Evolutionary conservation across 106 monocot species (phyloP).

Genomic region (Dactylorhiza incarnata): DNA sequence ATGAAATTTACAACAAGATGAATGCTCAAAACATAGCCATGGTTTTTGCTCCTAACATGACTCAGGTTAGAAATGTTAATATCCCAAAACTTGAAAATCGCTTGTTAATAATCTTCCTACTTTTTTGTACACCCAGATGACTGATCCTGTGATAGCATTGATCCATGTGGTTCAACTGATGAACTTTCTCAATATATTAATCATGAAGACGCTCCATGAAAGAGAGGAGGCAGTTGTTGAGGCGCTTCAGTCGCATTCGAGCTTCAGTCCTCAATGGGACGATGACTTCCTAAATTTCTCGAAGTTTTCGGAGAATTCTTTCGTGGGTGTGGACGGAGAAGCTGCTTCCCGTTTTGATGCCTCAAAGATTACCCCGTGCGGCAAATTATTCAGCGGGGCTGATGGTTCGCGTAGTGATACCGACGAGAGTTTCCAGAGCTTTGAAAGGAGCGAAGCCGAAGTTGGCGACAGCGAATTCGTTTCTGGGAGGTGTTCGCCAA

Average conservation of each 20-base stretch:
- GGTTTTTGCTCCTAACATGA: slow-evolving; percentile 99
- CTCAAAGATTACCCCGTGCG: slow-evolving; percentile 16
- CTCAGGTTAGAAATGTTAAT: slow-evolving; percentile 41
- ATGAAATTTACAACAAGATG: slow-evolving; percentile 81
- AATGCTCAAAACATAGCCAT: slow-evolving; percentile 89
- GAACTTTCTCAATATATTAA: slow-evolving; percentile 81
- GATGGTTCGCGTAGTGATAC: slow-evolving; percentile 20
- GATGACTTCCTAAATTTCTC: slow-evolving; percentile 12
- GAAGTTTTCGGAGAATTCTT: slow-evolving; percentile 11
- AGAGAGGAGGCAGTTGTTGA: slow-evolving; percentile 38
- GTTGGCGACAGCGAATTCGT: slow-evolving; percentile 8
- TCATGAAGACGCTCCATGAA: slow-evolving; percentile 51
- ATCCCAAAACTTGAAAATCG: not conserved
- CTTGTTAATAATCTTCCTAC: not conserved
- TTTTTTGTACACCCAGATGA: slow-evolving; percentile 40
- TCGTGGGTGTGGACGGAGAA: slow-evolving; percentile 2
- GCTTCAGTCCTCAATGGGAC: slow-evolving; percentile 29
- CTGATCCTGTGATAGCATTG: slow-evolving; percentile 86
- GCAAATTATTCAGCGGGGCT: slow-evolving; percentile 10
- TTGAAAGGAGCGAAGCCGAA: slow-evolving; percentile 11
- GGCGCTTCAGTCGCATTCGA: slow-evolving; percentile 12
- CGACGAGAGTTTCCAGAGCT: slow-evolving; percentile 30
- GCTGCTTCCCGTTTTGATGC: not conserved
- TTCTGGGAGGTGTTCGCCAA: slow-evolving; percentile 18
- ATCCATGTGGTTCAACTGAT: slow-evolving; percentile 89